phyloP scores from a whole-genome alignment of 495 filamentous ascomycete species.

The Paragyromitra xinjiangensis region DNA sequence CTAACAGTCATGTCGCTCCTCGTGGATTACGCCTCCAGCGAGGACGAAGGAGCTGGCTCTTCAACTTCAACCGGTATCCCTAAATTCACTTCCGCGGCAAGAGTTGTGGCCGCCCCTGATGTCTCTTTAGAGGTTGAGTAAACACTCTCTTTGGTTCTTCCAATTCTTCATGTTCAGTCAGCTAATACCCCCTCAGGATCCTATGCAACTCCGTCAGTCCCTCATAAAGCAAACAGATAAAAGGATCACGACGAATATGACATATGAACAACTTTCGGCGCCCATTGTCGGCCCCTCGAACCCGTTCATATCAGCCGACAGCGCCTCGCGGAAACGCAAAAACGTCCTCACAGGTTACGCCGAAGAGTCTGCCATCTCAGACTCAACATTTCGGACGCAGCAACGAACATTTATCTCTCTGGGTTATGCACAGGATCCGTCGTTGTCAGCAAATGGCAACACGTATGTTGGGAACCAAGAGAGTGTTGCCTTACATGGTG shows the following conservation, averaged over 20 bases:
- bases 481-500: slow-evolving; percentile 63
- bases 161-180: background rate
- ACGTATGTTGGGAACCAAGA: slow-evolving; percentile 67
- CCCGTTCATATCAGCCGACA: slow-evolving; percentile 72
- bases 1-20: slow-evolving; percentile 46
- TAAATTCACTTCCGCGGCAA: slow-evolving; percentile 36
- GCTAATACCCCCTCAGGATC: slow-evolving; percentile 53
- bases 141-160: slow-evolving; percentile 21
- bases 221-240: slow-evolving; percentile 54
- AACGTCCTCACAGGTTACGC: slow-evolving; percentile 91
- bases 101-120: slow-evolving; percentile 55
- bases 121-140: slow-evolving; percentile 58
- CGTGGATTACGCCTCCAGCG: slow-evolving; percentile 55
- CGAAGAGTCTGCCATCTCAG: slow-evolving; percentile 86
- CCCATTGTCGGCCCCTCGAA: slow-evolving; percentile 78
- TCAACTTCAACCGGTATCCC: slow-evolving; percentile 33
- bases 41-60: slow-evolving; percentile 50
- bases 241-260: slow-evolving; percentile 61
- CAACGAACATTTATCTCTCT: slow-evolving; percentile 77
- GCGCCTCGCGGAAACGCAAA: slow-evolving; percentile 75
- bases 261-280: slow-evolving; percentile 71
- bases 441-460: slow-evolving; percentile 56
- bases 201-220: slow-evolving; percentile 57
- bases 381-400: slow-evolving; percentile 83
- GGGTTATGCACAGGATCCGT: slow-evolving; percentile 69